Base-by-base conservation (phyloP, 768 basidiomycete genomes). In the Tephrocybe sp. region DNA sequence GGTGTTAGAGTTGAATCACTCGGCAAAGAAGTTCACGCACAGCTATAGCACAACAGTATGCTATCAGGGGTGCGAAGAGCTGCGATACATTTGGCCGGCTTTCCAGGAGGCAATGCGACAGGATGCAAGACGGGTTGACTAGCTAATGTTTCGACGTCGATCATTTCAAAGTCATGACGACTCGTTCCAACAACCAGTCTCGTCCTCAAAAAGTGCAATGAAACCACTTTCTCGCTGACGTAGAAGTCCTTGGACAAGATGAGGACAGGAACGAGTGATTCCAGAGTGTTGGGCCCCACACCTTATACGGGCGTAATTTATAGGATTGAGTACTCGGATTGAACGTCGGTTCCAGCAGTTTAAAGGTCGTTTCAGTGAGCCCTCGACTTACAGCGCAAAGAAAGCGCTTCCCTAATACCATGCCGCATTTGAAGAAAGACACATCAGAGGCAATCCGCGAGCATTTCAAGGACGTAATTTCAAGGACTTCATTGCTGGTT, bases 111-210 rank as follows among this genome's bases (percentile, higher is more conserved):
- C 7, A 77, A 77, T 28, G 73, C 70, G 34, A 28, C 21, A 1
- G 87, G 87, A 63, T 91, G 86, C 18, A 91, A 72, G 44, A 92
- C 62, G 24, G 84, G 82, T 63, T 92, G 88, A 27, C 88, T 89
- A 58, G 87, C 83, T 55, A 87, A 66, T 34, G 84, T 86, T 54
- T 86, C 83, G 34, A 90, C 73, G 61, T 91, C 86, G 52, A 63
- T 44, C 5, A 63, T 12, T 36, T 61, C 60, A 34, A 64, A 64
- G 4, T 55, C 54, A 9, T 56, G 51, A 18, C 41, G 48, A 19
- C 52, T 47, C 16, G 59, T 54, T 15, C 54, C 63, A 2, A 50
- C 63, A 6, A 61, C 43, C 1, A 53, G n/a, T 24, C 51, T 60
- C 1, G 45, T 49, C 26, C 85, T 86, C 52, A 91, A 69, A 70